These are phyloP conservation scores for Hypoxylon sp. DNA, from an alignment of 2,329 filamentous ascomycete species.

Conservation along the genomic window DNA sequence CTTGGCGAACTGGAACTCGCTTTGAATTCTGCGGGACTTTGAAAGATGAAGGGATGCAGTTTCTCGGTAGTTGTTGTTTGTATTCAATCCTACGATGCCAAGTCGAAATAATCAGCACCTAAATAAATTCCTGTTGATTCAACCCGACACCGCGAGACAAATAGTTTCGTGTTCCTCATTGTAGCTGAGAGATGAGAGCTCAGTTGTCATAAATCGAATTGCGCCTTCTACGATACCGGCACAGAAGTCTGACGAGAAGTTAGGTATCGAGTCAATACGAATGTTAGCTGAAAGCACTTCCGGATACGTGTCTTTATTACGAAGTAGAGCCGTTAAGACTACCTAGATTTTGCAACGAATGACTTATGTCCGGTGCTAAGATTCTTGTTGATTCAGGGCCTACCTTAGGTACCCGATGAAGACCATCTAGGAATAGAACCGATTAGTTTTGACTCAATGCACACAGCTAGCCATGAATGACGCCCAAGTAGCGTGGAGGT, in stretches of 20 bases:
- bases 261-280: constrained; percentile 20
- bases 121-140: background rate
- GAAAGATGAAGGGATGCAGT: background rate
- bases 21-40: background rate
- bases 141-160: background rate
- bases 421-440: constrained; percentile 1
- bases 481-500: background rate
- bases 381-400: background rate
- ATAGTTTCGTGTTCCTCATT: background rate
- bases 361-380: constrained; percentile 3
- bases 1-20: constrained; percentile 7
- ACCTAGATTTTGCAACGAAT: constrained; percentile 7
- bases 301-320: constrained; percentile 28
- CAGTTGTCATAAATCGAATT: background rate
- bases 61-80: background rate
- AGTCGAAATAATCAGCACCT: background rate
- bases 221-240: background rate
- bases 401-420: background rate
- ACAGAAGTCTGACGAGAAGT: constrained; percentile 13
- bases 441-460: constrained; percentile 8
- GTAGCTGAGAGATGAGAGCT: background rate
- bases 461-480: constrained; percentile 9
- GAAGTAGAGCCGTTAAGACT: background rate
- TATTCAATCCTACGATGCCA: background rate
- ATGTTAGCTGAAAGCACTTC: constrained; percentile 19